Evolutionary conservation across 2,329 filamentous ascomycete genomes (phyloP).

Genomic region (Clarireedia monteithiana): DNA sequence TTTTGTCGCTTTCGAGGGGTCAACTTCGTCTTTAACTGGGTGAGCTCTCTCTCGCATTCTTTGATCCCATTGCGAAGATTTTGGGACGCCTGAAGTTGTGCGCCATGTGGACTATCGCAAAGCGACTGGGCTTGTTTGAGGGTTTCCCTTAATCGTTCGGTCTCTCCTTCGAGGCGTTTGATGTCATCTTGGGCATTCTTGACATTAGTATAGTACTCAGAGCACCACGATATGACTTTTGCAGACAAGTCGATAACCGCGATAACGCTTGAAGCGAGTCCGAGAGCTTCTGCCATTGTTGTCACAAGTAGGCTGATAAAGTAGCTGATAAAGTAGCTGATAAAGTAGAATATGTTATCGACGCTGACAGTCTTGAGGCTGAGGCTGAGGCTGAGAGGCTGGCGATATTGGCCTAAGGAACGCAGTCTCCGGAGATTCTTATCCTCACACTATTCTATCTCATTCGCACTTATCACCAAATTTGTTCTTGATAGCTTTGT

Average conservation of each 20-base stretch:
- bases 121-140: slow-evolving; percentile 25
- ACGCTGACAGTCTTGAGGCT: slow-evolving; percentile 26
- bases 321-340: neutral
- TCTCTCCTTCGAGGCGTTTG: slow-evolving; percentile 24
- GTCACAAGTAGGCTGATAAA: neutral
- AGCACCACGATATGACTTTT: slow-evolving; percentile 30
- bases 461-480: too few species aligned
- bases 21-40: slow-evolving; percentile 22
- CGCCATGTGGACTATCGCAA: slow-evolving; percentile 22
- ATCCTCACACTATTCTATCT: too few species aligned
- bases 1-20: slow-evolving; percentile 21
- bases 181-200: slow-evolving; percentile 23
- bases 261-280: slow-evolving; percentile 31
- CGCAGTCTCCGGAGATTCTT: too few species aligned
- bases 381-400: slow-evolving; percentile 3
- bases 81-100: slow-evolving; percentile 25
- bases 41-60: slow-evolving; percentile 18
- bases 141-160: slow-evolving; percentile 22
- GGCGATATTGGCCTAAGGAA: too few species aligned
- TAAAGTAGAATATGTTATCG: slow-evolving; percentile 7
- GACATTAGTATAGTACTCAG: slow-evolving; percentile 28
- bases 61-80: slow-evolving; percentile 18
- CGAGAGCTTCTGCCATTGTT: slow-evolving; percentile 20
- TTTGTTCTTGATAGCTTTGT: too few species aligned
- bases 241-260: slow-evolving; percentile 33